Base-by-base conservation (phyloP, 805 yeast species). In the Suhomyces canberraensis region DNA sequence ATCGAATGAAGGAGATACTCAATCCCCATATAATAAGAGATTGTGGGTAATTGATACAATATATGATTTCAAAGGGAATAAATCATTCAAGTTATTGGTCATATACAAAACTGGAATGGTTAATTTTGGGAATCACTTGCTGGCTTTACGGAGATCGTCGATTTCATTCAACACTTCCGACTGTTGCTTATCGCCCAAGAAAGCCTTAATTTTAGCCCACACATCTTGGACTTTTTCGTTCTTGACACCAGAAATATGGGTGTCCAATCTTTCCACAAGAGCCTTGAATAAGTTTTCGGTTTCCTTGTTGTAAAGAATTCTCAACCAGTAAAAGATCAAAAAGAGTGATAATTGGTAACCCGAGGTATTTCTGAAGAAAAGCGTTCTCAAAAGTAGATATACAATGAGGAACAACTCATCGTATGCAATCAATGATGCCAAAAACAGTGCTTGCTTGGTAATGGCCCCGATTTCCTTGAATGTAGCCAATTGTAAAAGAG, bases 271-370 rank as follows among this genome's bases (percentile, higher is more conserved):
- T 15, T 58, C 59, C 25, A 76, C 46, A 31, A 74, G 37, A 11
- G 70, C 57, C 31, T 52, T 60, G 39, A 76, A 57, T 46, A 75
- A 63, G 38, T 56, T 61, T 35, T 70, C 63, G 3, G 78, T 71
- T 41, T 68, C 69, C 41, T 64, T 65, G 54, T 67, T 70, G 52
- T 70, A 81, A 44, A 83, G 74, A 36, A 84, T 57, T 60, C 88
- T 74, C 46, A 84, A 61, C 89, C 91, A 84, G 62, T 78, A 80
- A 54, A 84, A 78, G 40, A 72, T 56, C 36, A 70, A 46, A 55
- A 80, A 81, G 29, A 75, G 52, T 11, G 71, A 71, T 51, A 84
- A 65, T 33, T 83, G 84, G 56, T 69, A 82, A 3, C 93, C 93
- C 2, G 88, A 71, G 9, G 84, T 70, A 30, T 81, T 81, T 60